Evolutionary conservation across 768 basidiomycete genomes (phyloP).

Genomic region (Phanerodontia chrysosporium): DNA sequence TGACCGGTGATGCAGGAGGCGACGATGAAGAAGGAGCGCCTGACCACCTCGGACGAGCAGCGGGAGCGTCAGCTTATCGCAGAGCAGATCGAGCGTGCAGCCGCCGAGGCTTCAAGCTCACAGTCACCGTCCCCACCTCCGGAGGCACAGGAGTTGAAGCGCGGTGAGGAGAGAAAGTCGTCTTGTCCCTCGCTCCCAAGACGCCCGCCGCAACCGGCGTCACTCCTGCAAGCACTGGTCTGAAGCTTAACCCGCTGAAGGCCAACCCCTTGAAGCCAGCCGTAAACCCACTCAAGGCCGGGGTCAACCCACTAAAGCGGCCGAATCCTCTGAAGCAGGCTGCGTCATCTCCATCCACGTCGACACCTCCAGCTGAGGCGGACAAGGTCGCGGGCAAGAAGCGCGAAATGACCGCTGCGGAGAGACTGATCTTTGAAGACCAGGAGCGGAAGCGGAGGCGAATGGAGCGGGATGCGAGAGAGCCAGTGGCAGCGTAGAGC

Average conservation of each 20-base stretch:
- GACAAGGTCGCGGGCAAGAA: slow-evolving; percentile 51
- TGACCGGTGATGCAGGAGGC: slow-evolving; percentile 50
- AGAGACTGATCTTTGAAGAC: slow-evolving; percentile 84
- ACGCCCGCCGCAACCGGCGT: slow-evolving; percentile 30
- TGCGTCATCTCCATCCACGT: slow-evolving; percentile 26
- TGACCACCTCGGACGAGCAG: slow-evolving; percentile 90
- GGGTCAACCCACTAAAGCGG: slow-evolving; percentile 63
- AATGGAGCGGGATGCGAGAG: slow-evolving; percentile 50
- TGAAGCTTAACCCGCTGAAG: slow-evolving; percentile 15
- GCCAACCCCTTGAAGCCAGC: slow-evolving; percentile 44
- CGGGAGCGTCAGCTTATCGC: slow-evolving; percentile 84
- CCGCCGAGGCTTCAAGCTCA: slow-evolving; percentile 36
- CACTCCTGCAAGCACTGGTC: slow-evolving; percentile 15
- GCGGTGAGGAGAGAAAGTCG: slow-evolving; percentile 76
- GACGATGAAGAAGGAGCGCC: slow-evolving; percentile 85
- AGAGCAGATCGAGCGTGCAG: slow-evolving; percentile 92
- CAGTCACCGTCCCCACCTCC: slow-evolving; percentile 23
- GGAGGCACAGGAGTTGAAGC: slow-evolving; percentile 54
- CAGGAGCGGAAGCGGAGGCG: slow-evolving; percentile 82
- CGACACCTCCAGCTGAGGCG: slow-evolving; percentile 23
- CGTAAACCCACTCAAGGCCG: slow-evolving; percentile 55
- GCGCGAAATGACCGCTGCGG: slow-evolving; percentile 76
- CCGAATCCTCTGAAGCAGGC: slow-evolving; percentile 70
- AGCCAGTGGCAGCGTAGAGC: slow-evolving; percentile 7
- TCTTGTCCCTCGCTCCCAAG: slow-evolving; percentile 67